These are phyloP conservation scores for Hypholoma sublateritium DNA, from an alignment of 768 basidiomycete species.

Conservation along the genomic window DNA sequence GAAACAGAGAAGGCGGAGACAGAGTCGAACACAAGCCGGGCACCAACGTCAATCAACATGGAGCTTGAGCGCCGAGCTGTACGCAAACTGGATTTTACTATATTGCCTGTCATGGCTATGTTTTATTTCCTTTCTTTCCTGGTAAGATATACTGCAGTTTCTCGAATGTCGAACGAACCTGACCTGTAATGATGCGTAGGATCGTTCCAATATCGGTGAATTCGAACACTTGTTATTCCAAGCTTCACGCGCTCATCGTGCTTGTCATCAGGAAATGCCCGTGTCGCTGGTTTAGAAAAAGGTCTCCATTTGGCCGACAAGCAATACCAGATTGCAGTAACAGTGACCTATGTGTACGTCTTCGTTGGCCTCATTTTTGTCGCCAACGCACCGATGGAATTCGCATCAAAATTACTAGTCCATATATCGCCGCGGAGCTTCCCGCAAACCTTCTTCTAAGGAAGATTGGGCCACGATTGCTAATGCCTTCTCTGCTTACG, in stretches of 20 bases:
- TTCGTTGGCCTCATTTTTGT: background rate
- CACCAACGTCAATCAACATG: background rate
- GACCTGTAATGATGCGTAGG: conserved; percentile 19
- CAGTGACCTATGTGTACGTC: conserved; percentile 28
- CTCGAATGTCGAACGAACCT: background rate
- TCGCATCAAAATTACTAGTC: conserved; percentile 18
- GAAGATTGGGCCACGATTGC: conserved; percentile 43
- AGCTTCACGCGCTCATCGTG: background rate
- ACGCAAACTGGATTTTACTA: conserved; percentile 23
- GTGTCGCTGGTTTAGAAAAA: conserved; percentile 46
- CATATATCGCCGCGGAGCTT: conserved; percentile 46
- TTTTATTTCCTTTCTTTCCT: conserved; percentile 35
- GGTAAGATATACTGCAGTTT: conserved; percentile 16
- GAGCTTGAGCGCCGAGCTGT: conserved; percentile 17
- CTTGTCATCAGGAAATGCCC: conserved; percentile 35
- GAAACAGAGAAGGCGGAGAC: background rate
- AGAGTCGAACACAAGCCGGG: background rate
- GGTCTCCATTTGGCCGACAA: conserved; percentile 38
- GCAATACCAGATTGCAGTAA: conserved; percentile 36
- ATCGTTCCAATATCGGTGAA: conserved; percentile 34
- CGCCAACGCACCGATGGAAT: background rate
- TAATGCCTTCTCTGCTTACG: conserved; percentile 48
- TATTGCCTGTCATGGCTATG: conserved; percentile 33
- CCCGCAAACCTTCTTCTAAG: conserved; percentile 46
- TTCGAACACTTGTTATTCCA: background rate